phyloP scores from a whole-genome alignment of 306 rosid genomes.

The Vigna trinervia region DNA sequence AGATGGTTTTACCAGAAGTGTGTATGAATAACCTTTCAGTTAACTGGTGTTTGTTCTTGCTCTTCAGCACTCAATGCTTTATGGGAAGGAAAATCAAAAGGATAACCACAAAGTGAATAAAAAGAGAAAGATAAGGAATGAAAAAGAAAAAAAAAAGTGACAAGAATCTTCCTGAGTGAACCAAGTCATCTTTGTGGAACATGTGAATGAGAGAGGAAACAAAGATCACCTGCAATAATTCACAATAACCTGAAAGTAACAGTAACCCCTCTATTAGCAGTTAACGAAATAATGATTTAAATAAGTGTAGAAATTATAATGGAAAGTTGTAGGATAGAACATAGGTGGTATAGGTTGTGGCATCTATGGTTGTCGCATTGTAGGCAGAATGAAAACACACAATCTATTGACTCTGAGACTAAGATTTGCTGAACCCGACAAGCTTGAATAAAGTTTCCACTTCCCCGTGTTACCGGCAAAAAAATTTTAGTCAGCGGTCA shows the following conservation, averaged over 20 bases:
- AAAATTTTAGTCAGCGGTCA: conserved; percentile 25
- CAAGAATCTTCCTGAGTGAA: too few relatives aligned
- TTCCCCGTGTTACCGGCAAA: conserved; percentile 41
- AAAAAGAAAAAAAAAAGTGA: too few relatives aligned
- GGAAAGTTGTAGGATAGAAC: not conserved
- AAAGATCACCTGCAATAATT: not conserved
- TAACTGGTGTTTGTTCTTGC: too few relatives aligned
- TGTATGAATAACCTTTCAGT: too few relatives aligned
- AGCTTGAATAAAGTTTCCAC: conserved; percentile 43
- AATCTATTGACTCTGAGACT: conserved; percentile 36
- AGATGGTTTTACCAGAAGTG: too few relatives aligned
- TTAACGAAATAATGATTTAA: not conserved
- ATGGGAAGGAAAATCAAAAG: too few relatives aligned
- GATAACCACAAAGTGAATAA: too few relatives aligned
- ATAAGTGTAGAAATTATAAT: not conserved
- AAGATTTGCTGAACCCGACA: conserved; percentile 45
- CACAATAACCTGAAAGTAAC: not conserved
- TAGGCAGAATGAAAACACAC: conserved; percentile 28
- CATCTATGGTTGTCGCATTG: conserved; percentile 29
- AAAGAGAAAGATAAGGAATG: too few relatives aligned
- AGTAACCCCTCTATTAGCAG: not conserved
- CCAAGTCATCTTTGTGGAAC: not conserved
- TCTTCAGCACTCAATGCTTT: too few relatives aligned
- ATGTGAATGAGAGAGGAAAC: not conserved
- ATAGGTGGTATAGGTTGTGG: not conserved